Evolutionary conservation across 148 eudicot species (phyloP).

Genomic region (Heliosperma pusillum): DNA sequence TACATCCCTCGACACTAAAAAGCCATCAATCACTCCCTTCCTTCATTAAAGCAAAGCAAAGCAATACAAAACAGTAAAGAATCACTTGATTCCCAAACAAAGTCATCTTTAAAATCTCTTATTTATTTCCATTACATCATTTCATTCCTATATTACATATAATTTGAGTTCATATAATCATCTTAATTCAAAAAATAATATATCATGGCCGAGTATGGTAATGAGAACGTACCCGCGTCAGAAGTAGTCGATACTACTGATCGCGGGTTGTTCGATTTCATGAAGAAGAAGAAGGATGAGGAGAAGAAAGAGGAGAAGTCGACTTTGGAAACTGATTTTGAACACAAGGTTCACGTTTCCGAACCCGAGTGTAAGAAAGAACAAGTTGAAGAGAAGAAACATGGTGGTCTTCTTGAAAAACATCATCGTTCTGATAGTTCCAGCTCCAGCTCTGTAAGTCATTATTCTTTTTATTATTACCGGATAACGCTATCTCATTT

Average conservation of each 20-base stretch:
- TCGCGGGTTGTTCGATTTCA: conserved; percentile 72
- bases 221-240: neutral
- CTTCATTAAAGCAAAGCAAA: conserved; percentile 1
- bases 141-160: neutral
- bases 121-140: neutral
- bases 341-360: conserved; percentile 49
- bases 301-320: conserved; percentile 12
- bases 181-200: neutral
- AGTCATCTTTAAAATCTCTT: neutral
- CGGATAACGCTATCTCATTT: too few relatives aligned
- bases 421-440: conserved; percentile 46
- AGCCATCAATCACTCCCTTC: conserved; percentile 2
- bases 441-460: conserved; percentile 61
- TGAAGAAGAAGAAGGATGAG: conserved; percentile 57
- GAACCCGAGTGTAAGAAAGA: conserved; percentile 32
- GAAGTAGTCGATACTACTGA: conserved; percentile 41
- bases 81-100: conserved; percentile 15
- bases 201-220: conserved; percentile 43
- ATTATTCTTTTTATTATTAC: too few relatives aligned
- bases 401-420: conserved; percentile 41
- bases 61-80: conserved; percentile 7
- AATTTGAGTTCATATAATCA: neutral
- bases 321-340: conserved; percentile 43
- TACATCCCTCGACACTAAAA: neutral
- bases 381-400: conserved; percentile 41